Conservation (phyloP, 169 alveolate genomes). For the Eimeria brunetti region DNA sequence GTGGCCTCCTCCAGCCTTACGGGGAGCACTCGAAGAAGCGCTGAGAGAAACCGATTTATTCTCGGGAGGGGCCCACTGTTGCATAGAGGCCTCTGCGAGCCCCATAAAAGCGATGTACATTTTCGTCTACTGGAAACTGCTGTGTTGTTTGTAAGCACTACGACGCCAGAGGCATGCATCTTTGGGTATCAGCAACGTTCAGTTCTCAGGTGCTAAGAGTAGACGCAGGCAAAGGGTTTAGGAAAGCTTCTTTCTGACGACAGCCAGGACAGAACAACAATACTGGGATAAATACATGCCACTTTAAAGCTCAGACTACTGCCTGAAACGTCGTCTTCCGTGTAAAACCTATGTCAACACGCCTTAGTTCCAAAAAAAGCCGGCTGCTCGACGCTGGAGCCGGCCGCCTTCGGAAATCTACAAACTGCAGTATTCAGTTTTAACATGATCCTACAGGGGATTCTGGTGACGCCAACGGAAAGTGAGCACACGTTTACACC, state of each 20-base stretch:
- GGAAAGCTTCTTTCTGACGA: not conserved
- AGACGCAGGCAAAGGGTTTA: not conserved
- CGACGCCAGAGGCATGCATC: not conserved
- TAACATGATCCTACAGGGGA: not conserved
- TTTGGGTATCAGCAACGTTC: not conserved
- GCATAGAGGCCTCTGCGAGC: not conserved
- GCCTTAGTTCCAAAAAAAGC: not conserved
- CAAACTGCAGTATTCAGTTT: not conserved
- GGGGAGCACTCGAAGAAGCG: not conserved
- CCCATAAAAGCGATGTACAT: not conserved
- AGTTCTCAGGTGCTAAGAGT: not conserved
- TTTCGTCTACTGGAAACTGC: not conserved
- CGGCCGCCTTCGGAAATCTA: not conserved
- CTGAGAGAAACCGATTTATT: not conserved
- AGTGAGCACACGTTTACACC: not conserved
- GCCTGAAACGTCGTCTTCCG: not conserved
- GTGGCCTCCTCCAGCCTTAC: not conserved
- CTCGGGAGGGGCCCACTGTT: not conserved
- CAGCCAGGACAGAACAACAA: not conserved
- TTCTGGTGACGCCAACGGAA: not conserved
- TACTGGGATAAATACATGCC: not conserved
- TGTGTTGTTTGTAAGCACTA: not conserved
- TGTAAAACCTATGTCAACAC: not conserved
- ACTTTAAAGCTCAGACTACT: not conserved
- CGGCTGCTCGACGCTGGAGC: not conserved